phyloP scores from a whole-genome alignment of 2,329 filamentous ascomycete genomes.

The Colletotrichum sp. region DNA sequence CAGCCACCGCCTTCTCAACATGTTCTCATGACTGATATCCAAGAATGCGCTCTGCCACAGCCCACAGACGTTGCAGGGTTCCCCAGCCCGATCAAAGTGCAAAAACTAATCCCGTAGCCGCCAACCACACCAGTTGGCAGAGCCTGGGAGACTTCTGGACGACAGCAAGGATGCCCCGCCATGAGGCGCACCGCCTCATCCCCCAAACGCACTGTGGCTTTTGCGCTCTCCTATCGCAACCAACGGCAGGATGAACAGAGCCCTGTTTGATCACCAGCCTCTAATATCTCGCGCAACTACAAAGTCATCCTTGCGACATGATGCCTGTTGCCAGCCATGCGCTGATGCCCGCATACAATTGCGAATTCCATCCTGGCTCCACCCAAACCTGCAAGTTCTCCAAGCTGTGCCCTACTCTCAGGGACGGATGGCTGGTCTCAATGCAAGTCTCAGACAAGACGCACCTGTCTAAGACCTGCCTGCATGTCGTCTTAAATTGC shows the following conservation, averaged over 20 bases:
- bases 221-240: not conserved
- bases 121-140: not conserved
- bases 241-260: not conserved
- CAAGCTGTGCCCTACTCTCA: not conserved
- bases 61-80: conserved; percentile 2
- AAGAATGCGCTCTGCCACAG: not conserved
- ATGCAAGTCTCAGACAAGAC: conserved; percentile 16
- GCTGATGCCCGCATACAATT: not conserved
- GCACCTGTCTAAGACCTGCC: conserved; percentile 2
- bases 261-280: not conserved
- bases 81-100: not conserved
- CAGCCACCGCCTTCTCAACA: not conserved
- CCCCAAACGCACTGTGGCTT: not conserved
- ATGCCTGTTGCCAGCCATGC: not conserved
- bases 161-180: not conserved
- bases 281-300: not conserved
- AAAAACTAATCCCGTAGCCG: not conserved
- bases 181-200: conserved; percentile 10
- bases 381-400: not conserved
- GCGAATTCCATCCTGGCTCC: not conserved
- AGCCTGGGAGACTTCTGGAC: not conserved
- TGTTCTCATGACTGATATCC: not conserved
- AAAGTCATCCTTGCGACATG: not conserved
- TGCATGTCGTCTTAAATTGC: not conserved
- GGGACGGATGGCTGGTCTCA: not conserved